A percentile compares a stretch with the other conserved stretches of the same genome.
These are phyloP conservation scores for Colletotrichum viniferum DNA, from an alignment of 2,329 filamentous ascomycete genomes.

Conservation along the genomic window DNA sequence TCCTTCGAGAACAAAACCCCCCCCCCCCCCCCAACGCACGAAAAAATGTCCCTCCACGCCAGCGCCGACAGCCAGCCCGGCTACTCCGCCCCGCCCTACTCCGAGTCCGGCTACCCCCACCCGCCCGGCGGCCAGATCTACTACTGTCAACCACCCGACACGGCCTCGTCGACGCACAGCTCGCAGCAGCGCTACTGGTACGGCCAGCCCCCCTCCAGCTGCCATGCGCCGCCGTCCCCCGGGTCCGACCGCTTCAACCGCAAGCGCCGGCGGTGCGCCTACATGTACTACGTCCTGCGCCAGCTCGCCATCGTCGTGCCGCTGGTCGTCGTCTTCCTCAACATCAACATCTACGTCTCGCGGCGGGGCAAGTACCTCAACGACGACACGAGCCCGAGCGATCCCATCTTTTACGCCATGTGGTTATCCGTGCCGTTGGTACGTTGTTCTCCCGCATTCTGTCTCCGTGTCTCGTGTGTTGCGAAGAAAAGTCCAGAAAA, in stretches of 20 bases:
- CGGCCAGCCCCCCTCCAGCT: neutral
- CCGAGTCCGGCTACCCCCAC: constrained; percentile 11
- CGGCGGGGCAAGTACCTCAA: constrained; percentile 19
- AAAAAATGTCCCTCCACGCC: constrained; percentile 11
- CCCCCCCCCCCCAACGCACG: neutral
- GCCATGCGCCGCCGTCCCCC: neutral
- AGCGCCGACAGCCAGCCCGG: constrained; percentile 12
- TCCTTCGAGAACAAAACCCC: neutral
- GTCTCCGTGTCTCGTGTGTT: too few relatives aligned
- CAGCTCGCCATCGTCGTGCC: constrained; percentile 44
- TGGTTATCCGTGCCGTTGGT: constrained; percentile 21
- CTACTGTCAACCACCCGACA: neutral
- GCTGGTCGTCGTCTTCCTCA: constrained; percentile 17
- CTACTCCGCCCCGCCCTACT: constrained; percentile 16
- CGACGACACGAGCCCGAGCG: constrained; percentile 15
- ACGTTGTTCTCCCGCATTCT: too few relatives aligned
- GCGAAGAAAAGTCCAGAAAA: too few relatives aligned
- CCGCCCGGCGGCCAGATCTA: constrained; percentile 14
- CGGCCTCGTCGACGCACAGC: neutral
- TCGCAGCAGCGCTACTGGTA: constrained; percentile 7
- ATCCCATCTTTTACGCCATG: constrained; percentile 19
- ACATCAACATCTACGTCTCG: constrained; percentile 23
- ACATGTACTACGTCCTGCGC: constrained; percentile 38
- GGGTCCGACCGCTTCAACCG: constrained; percentile 11
- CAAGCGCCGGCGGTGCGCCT: constrained; percentile 33